Evolutionary conservation across 2,329 filamentous ascomycete genomes (phyloP), one percentile per base, ranked within the genome.

Genomic region (Graphiopsis chlorocephala): DNA sequence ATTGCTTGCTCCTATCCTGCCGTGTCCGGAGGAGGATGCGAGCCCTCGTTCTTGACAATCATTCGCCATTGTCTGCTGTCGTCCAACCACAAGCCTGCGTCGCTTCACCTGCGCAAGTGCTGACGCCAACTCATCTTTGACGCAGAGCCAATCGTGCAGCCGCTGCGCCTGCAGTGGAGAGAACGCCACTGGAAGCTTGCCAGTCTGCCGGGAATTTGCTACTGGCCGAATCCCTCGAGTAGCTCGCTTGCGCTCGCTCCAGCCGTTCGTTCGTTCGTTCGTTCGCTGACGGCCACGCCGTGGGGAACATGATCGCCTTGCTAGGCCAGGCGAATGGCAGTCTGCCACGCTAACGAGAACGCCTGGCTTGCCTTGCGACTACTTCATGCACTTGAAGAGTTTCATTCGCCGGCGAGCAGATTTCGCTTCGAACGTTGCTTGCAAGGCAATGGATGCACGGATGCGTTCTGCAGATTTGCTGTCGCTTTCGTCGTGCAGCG

Each of bases 111-210:
- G 60, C 60, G 33, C 60, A 62, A 62, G 60, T 55, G 48, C 60
- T 62, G 60, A 62, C 60, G 48, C 60, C 48, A 45, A 26, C 60
- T 53, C 47, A 62, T 45, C 47, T 62, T 28, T 31, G n/a, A 29
- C 33, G 20, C 48, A 26, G 48, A 62, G 60, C 60, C 60, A 62
- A 62, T 62, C 60, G 58, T 31, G 42, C 38, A 12, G 20, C 58
- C 14, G 42, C n/a, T 53, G 28, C 56, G 25, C 15, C 56, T 53
- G 50, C 50, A 17, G 15, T 61, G 59, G 59, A 20, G 59, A n/a
- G 50, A 45, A 26, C 58, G 58, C 58, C 58, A 50, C 25, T n/a
- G 26, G 45, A 61, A 61, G 59, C 59, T 61, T 61, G 59, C 59
- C 26, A 15, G 23, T n/a, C 33, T 20, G 38, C 25, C 29, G 52